Evolutionary conservation across 495 filamentous ascomycete genomes (phyloP).

Genomic region (Evansstolkia leycettana): DNA sequence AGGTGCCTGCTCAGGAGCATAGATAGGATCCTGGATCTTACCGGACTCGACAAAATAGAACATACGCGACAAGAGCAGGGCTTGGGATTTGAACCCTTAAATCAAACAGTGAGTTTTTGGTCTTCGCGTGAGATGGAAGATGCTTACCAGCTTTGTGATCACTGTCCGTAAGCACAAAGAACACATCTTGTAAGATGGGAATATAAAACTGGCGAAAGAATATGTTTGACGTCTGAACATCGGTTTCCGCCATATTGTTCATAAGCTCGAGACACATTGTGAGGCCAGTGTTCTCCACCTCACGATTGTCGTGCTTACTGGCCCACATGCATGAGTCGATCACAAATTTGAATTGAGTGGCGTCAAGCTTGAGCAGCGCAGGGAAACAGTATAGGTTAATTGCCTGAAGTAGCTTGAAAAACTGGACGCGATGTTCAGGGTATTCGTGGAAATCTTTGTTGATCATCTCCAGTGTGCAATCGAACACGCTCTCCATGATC

Average conservation of each 20-base stretch:
- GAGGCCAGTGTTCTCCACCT: conserved; percentile 93
- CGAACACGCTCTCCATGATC: conserved; percentile 98
- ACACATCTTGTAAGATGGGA: conserved; percentile 90
- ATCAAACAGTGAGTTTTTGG: conserved; percentile 4
- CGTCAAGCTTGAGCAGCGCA: conserved; percentile 84
- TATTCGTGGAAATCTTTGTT: conserved; percentile 99
- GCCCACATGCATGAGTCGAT: conserved; percentile 99
- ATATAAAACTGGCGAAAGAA: conserved; percentile 98
- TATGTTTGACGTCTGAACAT: conserved; percentile 68
- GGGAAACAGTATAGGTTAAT: conserved; percentile 97
- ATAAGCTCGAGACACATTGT: conserved; percentile 98
- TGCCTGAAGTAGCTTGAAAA: conserved; percentile 89
- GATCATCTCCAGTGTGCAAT: conserved; percentile 98
- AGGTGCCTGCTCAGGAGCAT: conserved; percentile 66
- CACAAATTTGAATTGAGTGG: conserved; percentile 94
- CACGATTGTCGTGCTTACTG: conserved; percentile 97
- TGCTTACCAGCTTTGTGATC: conserved; percentile 85
- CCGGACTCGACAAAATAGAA: conserved; percentile 80
- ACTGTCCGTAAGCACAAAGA: conserved; percentile 94
- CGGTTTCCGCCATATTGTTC: conserved; percentile 91
- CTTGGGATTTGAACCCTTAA: conserved; percentile 86
- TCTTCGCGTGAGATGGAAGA: neutral
- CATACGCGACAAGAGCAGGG: conserved; percentile 84
- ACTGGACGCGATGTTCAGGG: conserved; percentile 94
- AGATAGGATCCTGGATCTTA: conserved; percentile 86